These are phyloP conservation scores for Populus deltoides DNA, from an alignment of 345 rosid species.

Conservation along the genomic window DNA sequence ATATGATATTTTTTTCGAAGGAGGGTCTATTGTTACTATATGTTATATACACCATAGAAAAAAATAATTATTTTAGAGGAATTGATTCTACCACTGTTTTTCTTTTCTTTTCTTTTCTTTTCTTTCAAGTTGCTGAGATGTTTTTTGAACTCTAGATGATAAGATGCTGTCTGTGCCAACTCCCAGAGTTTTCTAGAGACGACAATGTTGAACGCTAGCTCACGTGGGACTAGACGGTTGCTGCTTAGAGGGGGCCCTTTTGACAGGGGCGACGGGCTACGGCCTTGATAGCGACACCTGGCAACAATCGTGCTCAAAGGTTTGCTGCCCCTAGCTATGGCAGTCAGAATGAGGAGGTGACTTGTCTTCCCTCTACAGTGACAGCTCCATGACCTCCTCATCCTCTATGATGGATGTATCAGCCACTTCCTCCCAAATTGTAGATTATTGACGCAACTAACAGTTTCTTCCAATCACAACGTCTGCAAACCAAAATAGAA, in stretches of 20 bases:
- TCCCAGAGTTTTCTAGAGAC: constrained; percentile 45
- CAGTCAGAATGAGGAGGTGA: neutral
- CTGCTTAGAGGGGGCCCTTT: constrained; percentile 82
- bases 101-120: no score
- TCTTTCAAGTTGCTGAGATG: no score
- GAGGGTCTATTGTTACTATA: no score
- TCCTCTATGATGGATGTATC: no score
- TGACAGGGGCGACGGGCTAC: constrained; percentile 75
- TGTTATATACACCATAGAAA: no score
- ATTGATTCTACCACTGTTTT: no score
- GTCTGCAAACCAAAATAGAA: no score
- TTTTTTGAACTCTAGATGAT: no score
- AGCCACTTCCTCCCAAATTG: neutral
- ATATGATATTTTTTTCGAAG: no score
- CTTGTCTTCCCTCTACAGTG: constrained; percentile 18
- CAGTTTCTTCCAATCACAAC: no score
- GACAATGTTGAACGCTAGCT: constrained; percentile 70
- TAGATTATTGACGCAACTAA: neutral
- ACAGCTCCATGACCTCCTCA: neutral
- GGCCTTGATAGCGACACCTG: constrained; percentile 16
- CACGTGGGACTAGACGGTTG: constrained; percentile 82
- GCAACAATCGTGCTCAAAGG: constrained; percentile 67
- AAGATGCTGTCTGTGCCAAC: no score
- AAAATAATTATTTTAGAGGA: no score
- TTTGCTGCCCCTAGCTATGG: constrained; percentile 51